Percentiles rank a stretch among this genome's conserved stretches.
phyloP scores from a whole-genome alignment of 2,329 filamentous ascomycete genomes.

The Claviceps humidiphila region DNA sequence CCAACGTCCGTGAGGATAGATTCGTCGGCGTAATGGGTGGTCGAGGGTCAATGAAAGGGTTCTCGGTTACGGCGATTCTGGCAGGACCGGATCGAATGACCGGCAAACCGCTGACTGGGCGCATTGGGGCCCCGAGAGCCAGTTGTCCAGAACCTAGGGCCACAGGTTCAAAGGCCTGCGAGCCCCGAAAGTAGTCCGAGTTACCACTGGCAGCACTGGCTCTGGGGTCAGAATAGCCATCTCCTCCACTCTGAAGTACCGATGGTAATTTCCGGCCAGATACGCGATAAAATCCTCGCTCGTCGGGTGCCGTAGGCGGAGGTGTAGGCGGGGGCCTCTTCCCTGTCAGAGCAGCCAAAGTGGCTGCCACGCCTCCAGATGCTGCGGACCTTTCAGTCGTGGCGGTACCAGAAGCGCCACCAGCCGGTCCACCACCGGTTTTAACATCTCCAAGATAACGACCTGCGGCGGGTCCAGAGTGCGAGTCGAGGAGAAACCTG shows the following conservation, averaged over 20 bases:
- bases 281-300: slow-evolving; percentile 50
- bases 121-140: slow-evolving; percentile 44
- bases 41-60: slow-evolving; percentile 28
- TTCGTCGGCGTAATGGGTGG: slow-evolving; percentile 13
- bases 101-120: slow-evolving; percentile 46
- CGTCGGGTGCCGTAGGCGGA: slow-evolving; percentile 24
- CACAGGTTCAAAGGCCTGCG: slow-evolving; percentile 29
- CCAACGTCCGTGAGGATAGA: slow-evolving; percentile 22
- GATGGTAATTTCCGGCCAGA: slow-evolving; percentile 52
- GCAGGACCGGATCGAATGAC: slow-evolving; percentile 53
- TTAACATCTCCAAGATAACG: slow-evolving; percentile 3
- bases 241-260: slow-evolving; percentile 47
- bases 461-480: slow-evolving; percentile 13
- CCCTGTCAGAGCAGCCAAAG: slow-evolving; percentile 32
- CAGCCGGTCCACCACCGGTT: slow-evolving; percentile 13
- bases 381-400: slow-evolving; percentile 34
- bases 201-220: slow-evolving; percentile 32
- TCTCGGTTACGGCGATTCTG: slow-evolving; percentile 45
- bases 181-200: slow-evolving; percentile 41
- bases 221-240: slow-evolving; percentile 44
- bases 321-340: slow-evolving; percentile 21
- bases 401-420: slow-evolving; percentile 7
- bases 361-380: slow-evolving; percentile 29
- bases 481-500: slow-evolving; percentile 29
- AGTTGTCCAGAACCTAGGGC: slow-evolving; percentile 25